Evolutionary conservation across 176 grass and related monocot species (phyloP).

Genomic region (Juncus inflexus): DNA sequence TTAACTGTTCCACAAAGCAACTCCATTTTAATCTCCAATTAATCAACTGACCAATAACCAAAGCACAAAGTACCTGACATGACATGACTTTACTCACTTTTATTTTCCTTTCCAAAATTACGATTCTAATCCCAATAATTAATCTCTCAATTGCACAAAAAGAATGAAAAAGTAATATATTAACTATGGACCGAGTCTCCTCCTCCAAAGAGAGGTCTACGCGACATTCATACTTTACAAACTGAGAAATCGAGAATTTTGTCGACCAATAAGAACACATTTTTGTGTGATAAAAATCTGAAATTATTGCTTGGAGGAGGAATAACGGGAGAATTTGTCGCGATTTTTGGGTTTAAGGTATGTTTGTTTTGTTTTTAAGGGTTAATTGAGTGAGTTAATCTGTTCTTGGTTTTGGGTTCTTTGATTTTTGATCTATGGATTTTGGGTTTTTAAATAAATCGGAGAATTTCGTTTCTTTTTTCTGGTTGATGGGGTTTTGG

Average conservation of each 20-base stretch:
- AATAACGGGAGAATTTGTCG: neutral
- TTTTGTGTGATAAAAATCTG: neutral
- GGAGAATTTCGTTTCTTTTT: neutral
- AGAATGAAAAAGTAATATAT: no score
- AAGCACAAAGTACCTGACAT: no score
- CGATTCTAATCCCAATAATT: no score
- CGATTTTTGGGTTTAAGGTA: slow-evolving; percentile 11
- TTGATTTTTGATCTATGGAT: slow-evolving; percentile 2
- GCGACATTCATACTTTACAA: slow-evolving; percentile 31
- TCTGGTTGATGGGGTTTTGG: slow-evolving; percentile 7
- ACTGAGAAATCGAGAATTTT: slow-evolving; percentile 7
- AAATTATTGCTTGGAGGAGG: slow-evolving; percentile 1
- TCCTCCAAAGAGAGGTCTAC: slow-evolving; percentile 38
- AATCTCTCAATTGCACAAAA: no score
- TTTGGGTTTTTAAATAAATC: neutral
- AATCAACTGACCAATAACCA: no score
- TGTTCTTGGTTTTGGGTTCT: neutral
- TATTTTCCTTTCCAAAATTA: no score
- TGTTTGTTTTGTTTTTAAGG: slow-evolving; percentile 2
- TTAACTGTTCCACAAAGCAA: no score
- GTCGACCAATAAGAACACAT: neutral
- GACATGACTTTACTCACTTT: no score
- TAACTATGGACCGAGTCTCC: slow-evolving; percentile 38
- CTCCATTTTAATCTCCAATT: no score
- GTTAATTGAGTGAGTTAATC: neutral